Evolutionary conservation across 331 rosid genomes (phyloP).

Genomic region (Malus hybrid): DNA sequence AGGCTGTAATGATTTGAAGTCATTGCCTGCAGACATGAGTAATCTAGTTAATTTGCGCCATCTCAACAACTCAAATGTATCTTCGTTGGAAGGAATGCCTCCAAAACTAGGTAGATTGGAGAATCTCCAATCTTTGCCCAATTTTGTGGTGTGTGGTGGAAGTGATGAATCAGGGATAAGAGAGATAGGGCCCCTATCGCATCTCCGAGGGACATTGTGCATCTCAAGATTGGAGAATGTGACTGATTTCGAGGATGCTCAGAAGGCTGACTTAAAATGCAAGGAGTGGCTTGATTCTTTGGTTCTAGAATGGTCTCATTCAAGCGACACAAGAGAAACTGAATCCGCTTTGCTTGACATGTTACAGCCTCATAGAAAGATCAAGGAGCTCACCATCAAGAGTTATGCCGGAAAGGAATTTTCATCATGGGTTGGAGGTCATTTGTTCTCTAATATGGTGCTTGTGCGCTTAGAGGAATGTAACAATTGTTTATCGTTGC

Average conservation of each 20-base stretch:
- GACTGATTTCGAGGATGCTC: slow-evolving; percentile 2
- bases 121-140: background rate
- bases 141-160: background rate
- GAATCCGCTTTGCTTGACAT: slow-evolving; percentile 10
- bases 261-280: background rate
- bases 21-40: background rate
- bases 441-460: background rate
- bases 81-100: slow-evolving; percentile 9
- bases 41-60: slow-evolving; percentile 22
- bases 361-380: background rate
- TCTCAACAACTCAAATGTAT: background rate
- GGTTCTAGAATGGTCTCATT: slow-evolving; percentile 17
- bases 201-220: slow-evolving; percentile 4
- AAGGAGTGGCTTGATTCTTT: slow-evolving; percentile 6
- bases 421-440: background rate
- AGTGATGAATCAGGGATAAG: background rate
- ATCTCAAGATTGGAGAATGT: slow-evolving; percentile 19
- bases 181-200: slow-evolving; percentile 5
- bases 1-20: fast-evolving
- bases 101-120: background rate
- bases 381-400: background rate
- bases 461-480: background rate
- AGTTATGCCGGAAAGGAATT: slow-evolving; percentile 2
- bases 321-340: too few species aligned
- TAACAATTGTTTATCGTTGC: slow-evolving; percentile 1